A percentile compares a stretch with the other conserved stretches of the same genome.
These are phyloP conservation scores for Chrysochromulina parva DNA, from an alignment of 78 protist species.

Conservation along the genomic window DNA sequence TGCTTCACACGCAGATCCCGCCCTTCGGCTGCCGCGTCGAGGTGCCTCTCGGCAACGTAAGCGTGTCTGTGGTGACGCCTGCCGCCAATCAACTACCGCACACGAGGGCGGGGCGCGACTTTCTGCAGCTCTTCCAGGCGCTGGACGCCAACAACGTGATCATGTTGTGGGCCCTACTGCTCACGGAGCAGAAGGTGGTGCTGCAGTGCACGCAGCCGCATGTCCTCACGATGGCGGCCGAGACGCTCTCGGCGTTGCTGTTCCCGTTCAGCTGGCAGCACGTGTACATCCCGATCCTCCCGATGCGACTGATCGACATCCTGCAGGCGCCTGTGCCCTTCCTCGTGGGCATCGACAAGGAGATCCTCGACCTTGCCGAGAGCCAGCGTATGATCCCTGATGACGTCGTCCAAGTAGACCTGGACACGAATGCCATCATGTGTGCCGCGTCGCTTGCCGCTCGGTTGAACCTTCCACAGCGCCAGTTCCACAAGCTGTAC, in stretches of 20 bases:
- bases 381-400: not conserved
- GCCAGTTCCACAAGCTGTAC: not conserved
- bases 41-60: not conserved
- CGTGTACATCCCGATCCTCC: constrained; percentile 47
- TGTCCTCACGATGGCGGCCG: constrained; percentile 32
- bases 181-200: constrained; percentile 33
- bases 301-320: not conserved
- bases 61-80: not conserved
- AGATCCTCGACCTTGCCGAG: not conserved
- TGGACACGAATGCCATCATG: not conserved
- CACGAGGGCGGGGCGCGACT: constrained; percentile 1
- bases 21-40: not conserved
- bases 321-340: constrained; percentile 21
- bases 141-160: not conserved
- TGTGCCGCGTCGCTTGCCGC: not conserved
- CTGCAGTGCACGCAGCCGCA: not conserved
- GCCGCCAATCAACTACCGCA: not conserved
- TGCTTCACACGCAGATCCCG: not conserved
- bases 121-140: not conserved
- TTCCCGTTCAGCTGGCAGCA: constrained; percentile 37
- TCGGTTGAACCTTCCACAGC: not conserved
- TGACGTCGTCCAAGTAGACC: constrained; percentile 20
- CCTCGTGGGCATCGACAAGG: not conserved
- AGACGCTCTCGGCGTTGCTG: constrained; percentile 11
- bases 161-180: constrained; percentile 18